Evolutionary conservation across 345 rosid genomes (phyloP).

Genomic region (Syzygium aqueum): DNA sequence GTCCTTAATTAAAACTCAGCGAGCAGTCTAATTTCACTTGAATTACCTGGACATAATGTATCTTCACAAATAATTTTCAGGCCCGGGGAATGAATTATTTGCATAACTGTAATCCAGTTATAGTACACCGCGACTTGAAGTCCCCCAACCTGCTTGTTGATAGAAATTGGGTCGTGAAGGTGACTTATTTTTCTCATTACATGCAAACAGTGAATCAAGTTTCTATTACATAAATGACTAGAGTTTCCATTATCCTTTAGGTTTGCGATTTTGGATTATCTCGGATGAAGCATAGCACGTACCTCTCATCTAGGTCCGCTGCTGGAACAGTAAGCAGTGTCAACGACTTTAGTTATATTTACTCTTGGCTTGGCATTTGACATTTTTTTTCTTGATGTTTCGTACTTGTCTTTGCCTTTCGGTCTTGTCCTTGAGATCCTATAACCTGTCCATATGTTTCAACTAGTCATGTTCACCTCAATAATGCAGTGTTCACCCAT

Average conservation of each 20-base stretch:
- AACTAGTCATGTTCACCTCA: background rate
- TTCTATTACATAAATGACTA: background rate
- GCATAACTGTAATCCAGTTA: constrained; percentile 78
- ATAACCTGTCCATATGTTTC: background rate
- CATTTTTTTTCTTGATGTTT: background rate
- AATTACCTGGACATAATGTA: constrained; percentile 10
- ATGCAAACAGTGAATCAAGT: background rate
- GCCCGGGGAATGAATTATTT: constrained; percentile 98
- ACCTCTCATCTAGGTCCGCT: constrained; percentile 86
- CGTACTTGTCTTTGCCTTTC: background rate
- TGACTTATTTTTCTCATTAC: constrained; percentile 9
- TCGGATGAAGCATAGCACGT: constrained; percentile 86
- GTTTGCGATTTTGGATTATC: constrained; percentile 95
- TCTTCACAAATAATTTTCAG: constrained; percentile 28
- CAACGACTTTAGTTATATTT: background rate
- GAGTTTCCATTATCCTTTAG: constrained; percentile 21
- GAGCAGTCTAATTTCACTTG: constrained; percentile 1
- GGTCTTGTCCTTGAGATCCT: background rate
- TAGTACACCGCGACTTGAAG: constrained; percentile 91
- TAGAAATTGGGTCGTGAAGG: constrained; percentile 97
- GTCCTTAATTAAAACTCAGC: background rate
- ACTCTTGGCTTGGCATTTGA: background rate
- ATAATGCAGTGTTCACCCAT: background rate
- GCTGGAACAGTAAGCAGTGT: constrained; percentile 71
- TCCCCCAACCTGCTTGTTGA: constrained; percentile 93